Evolutionary conservation across 768 basidiomycete genomes (phyloP), one percentile per base, ranked within the genome.

Genomic region (Chiua virens): DNA sequence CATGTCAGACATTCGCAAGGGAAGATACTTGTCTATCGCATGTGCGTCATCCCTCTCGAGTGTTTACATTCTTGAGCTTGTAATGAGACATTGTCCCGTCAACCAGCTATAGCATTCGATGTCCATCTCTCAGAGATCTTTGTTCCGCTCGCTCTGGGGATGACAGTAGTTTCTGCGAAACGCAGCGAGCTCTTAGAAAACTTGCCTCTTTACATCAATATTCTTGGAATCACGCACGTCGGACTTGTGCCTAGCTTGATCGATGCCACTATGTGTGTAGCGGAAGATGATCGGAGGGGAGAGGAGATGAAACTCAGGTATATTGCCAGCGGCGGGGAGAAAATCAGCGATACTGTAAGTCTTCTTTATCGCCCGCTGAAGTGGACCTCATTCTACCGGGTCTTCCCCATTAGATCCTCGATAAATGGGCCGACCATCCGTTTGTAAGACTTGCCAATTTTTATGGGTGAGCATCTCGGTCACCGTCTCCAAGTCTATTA

Each of bases 231-330:
- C 22, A 79, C 79, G 3, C 79, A 80, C 55, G 59, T 80, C 37
- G 78, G 77, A 8, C 75, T 79, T 35, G 79, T 80, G 17, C 79
- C 79, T 6, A 79, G 78, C 57, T 59, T 80, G 53, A 78, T 80
- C 42, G 79, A 80, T 55, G 79, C 77, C 4, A 77, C 75, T 11
- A 62, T 80, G 60, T 55, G 56, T 43, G 46, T 63, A n/a, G 50
- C 60, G 11, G 57, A 69, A 39, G 60, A 62, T 49, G 55, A 57
- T 21, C 68, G 66, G 42, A 69, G 67, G 17, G 63, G 66, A 20
- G 59, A 57, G 15, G 64, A 61, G 35, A 67, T 70, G 44, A 59
- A 60, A 20, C 61, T 80, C 28, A 66, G 72, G 20, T 80, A 74
- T 51, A 74, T 80, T 32, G 75, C 67, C 4, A 76, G 77, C 51